Conservation (phyloP, 768 basidiomycete species). For the Amanita phalloides region DNA sequence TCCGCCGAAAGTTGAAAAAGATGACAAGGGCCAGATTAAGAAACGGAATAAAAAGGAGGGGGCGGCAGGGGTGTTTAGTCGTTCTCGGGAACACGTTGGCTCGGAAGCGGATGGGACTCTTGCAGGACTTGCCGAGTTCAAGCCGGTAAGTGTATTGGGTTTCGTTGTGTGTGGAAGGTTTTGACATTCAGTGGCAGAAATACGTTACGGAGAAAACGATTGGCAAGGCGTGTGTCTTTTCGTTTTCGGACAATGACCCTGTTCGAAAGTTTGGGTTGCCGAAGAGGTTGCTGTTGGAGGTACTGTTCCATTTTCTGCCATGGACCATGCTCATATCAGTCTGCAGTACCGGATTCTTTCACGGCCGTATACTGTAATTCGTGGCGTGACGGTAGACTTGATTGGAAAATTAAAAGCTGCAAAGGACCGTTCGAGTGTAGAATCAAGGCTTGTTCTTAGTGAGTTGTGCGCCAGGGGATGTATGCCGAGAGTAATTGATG, state of each 20-base stretch:
- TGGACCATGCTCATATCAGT: too few species aligned
- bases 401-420: slow-evolving; percentile 43
- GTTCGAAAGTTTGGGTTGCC: slow-evolving; percentile 66
- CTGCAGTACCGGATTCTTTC: slow-evolving; percentile 58
- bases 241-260: slow-evolving; percentile 33
- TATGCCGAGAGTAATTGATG: slow-evolving; percentile 7
- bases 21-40: slow-evolving; percentile 9
- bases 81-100: too few species aligned
- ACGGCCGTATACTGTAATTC: slow-evolving; percentile 61
- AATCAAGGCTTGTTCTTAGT: slow-evolving; percentile 58
- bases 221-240: slow-evolving; percentile 37
- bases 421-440: slow-evolving; percentile 32
- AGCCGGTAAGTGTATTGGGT: slow-evolving; percentile 22
- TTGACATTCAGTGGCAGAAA: slow-evolving; percentile 4
- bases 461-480: slow-evolving; percentile 16
- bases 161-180: neutral
- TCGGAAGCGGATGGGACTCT: slow-evolving; percentile 7
- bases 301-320: slow-evolving; percentile 18
- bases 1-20: slow-evolving; percentile 6
- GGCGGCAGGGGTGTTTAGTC: slow-evolving; percentile 19
- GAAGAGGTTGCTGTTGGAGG: slow-evolving; percentile 60
- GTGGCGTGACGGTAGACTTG: slow-evolving; percentile 51
- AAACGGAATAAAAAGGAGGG: slow-evolving; percentile 14
- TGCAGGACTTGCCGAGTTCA: slow-evolving; percentile 34
- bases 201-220: slow-evolving; percentile 21